Evolutionary conservation across 257 asterid species (phyloP).

Genomic region (Salvia miltiorrhiza): DNA sequence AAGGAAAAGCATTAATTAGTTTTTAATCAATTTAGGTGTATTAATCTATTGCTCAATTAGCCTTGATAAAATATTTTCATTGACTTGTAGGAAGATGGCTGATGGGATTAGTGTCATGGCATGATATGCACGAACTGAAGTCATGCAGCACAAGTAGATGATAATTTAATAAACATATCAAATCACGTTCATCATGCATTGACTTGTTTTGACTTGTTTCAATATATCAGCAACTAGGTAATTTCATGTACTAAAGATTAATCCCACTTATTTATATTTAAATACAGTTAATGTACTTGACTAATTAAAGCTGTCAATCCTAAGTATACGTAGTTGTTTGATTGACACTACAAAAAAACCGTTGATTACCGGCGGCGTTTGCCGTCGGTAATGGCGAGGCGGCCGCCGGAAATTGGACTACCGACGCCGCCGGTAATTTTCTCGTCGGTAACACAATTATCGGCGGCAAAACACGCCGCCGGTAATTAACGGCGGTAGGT

Average conservation of each 20-base stretch:
- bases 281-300: background rate
- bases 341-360: too few relatives aligned
- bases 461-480: too few relatives aligned
- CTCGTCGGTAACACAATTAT: too few relatives aligned
- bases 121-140: conserved; percentile 1
- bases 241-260: conserved; percentile 18
- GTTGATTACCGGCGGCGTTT: too few relatives aligned
- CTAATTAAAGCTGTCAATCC: conserved; percentile 23
- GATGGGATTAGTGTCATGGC: conserved; percentile 24
- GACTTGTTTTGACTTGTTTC: conserved; percentile 38
- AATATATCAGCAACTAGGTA: conserved; percentile 22
- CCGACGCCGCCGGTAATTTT: too few relatives aligned
- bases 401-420: too few relatives aligned
- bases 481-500: too few relatives aligned
- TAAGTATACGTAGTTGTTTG: background rate
- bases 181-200: conserved; percentile 24
- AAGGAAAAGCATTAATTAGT: conserved; percentile 12
- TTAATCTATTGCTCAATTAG: conserved; percentile 16
- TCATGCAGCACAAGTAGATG: conserved; percentile 15
- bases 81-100: conserved; percentile 27
- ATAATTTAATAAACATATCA: conserved; percentile 4
- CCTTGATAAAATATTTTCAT: conserved; percentile 3
- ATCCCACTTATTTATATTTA: conserved; percentile 17
- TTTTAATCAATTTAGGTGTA: background rate
- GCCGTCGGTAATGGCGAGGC: too few relatives aligned